Base-by-base conservation (phyloP, 176 grass and related monocot species). In the bread wheat (Triticum aestivum) region DNA sequence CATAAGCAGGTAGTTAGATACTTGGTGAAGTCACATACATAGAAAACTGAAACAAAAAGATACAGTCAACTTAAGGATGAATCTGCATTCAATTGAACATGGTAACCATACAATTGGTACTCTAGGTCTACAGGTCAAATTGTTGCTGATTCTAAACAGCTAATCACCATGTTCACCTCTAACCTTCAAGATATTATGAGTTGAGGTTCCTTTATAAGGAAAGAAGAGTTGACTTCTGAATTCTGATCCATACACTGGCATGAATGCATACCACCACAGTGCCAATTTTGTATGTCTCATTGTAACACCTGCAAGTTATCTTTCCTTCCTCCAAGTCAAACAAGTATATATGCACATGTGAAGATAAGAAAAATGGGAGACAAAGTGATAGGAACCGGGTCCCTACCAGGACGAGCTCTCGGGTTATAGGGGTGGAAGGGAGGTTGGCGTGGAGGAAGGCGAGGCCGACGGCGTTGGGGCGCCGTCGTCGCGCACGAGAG, bases 31-130 rank as follows among this genome's bases (percentile, higher is more conserved):
- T 73, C 66, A 54, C 33, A 61, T 67, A 66, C 8, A 52, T 39
- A 42, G 17, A 90, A 74, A 72, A 8, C 9, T 35, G 34, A 77
- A 69, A 82, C 13, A 39, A 77, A 1, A 65, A 45, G 61, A 26
- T 65, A 79, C n/a, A 79, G 68, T 80, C 75, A 87, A 84, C 59
- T 84, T 18, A 68, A 87, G 75, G 85, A 75, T 87, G 35, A 69
- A 61, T 5, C 59, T 38, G 80, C 75, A 69, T 75, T 83, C 59
- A 67, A 47, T 80, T 65, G 67, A 90, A 90, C 80, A 75, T 74
- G 80, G 74, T 61, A 84, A 30, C 1, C 6, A 68, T 45, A 61
- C 80, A 58, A 75, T n/a, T 66, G 29, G 37, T 84, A 75, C 45
- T 77, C 63, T 33, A 33, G 10, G 7, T 71, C 30, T 79, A 80